A percentile compares a stretch with the other conserved stretches of the same genome.
Evolutionary conservation across 139 green algal genomes (phyloP).

Genomic region (Tetraselmis chui): DNA sequence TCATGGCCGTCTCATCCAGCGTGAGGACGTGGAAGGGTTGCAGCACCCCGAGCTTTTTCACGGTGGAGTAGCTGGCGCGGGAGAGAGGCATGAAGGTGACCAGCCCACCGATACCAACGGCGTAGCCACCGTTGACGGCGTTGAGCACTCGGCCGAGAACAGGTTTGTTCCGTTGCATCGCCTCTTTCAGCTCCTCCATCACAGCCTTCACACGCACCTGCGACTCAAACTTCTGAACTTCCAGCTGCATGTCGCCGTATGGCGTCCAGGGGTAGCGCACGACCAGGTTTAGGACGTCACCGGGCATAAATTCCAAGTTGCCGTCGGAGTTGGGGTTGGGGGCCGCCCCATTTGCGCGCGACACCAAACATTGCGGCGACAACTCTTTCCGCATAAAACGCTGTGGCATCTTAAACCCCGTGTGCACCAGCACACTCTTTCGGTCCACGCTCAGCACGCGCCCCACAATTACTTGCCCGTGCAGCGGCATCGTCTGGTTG

Average conservation of each 20-base stretch:
- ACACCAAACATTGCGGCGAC: conserved; percentile 4
- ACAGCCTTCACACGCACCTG: neutral
- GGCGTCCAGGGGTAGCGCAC: conserved; percentile 26
- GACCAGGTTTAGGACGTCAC: conserved; percentile 28
- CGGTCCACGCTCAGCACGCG: conserved; percentile 9
- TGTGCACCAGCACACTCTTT: conserved; percentile 22
- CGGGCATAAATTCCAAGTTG: conserved; percentile 15
- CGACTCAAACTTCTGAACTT: conserved; percentile 6
- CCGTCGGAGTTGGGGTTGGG: neutral
- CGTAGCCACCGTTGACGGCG: conserved; percentile 24
- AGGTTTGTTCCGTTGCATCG: neutral
- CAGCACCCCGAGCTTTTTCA: conserved; percentile 14
- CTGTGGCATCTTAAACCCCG: conserved; percentile 22
- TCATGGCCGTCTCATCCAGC: neutral
- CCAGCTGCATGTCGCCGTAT: conserved; percentile 30
- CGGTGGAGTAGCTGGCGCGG: neutral
- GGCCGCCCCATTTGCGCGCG: neutral
- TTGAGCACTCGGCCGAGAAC: conserved; percentile 37
- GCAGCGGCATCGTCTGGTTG: conserved; percentile 12
- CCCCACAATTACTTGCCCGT: conserved; percentile 15
- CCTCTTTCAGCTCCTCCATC: neutral
- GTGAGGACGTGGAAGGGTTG: conserved; percentile 19
- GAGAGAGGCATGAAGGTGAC: conserved; percentile 31
- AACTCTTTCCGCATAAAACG: conserved; percentile 24
- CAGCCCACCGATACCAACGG: conserved; percentile 28